These are phyloP conservation scores for Phytophthora cactorum DNA, from an alignment of 352 stramenopile species.

Conservation along the genomic window DNA sequence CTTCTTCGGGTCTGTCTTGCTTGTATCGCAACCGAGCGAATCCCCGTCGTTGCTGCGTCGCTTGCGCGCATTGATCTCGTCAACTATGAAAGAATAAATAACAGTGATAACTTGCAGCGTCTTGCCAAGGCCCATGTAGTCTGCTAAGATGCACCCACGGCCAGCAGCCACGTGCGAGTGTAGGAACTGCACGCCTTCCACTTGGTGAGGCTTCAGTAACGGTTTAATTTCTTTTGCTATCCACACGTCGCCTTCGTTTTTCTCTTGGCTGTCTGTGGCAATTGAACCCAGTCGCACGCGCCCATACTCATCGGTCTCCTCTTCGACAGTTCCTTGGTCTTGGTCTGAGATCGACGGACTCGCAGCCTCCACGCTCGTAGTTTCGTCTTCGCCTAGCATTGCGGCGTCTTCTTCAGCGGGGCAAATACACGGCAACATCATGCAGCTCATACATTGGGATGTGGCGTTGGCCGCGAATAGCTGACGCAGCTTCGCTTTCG, in stretches of 20 bases:
- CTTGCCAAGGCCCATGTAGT: constrained; percentile 93
- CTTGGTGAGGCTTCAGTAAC: constrained; percentile 81
- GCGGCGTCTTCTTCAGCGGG: constrained; percentile 55
- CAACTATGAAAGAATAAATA: constrained; percentile 82
- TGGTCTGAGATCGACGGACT: constrained; percentile 41
- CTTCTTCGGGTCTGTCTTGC: background rate
- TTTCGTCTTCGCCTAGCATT: constrained; percentile 43
- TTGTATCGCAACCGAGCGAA: background rate
- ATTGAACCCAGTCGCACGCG: constrained; percentile 51
- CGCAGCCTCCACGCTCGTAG: constrained; percentile 48
- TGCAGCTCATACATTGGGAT: constrained; percentile 68
- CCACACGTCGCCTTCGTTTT: constrained; percentile 44
- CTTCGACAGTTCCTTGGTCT: constrained; percentile 25
- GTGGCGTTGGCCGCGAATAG: constrained; percentile 66
- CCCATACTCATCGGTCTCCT: constrained; percentile 56
- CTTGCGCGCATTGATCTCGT: constrained; percentile 41
- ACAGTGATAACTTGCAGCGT: constrained; percentile 88
- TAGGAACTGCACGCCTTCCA: constrained; percentile 76
- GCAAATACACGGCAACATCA: constrained; percentile 85
- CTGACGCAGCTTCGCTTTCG: constrained; percentile 51
- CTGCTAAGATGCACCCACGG: constrained; percentile 85
- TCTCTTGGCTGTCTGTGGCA: constrained; percentile 7
- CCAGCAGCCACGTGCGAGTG: constrained; percentile 54
- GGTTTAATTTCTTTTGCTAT: constrained; percentile 80
- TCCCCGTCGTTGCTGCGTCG: constrained; percentile 4